Base-by-base conservation (phyloP, 2,329 filamentous ascomycete genomes). In the Colletotrichum sp. region DNA sequence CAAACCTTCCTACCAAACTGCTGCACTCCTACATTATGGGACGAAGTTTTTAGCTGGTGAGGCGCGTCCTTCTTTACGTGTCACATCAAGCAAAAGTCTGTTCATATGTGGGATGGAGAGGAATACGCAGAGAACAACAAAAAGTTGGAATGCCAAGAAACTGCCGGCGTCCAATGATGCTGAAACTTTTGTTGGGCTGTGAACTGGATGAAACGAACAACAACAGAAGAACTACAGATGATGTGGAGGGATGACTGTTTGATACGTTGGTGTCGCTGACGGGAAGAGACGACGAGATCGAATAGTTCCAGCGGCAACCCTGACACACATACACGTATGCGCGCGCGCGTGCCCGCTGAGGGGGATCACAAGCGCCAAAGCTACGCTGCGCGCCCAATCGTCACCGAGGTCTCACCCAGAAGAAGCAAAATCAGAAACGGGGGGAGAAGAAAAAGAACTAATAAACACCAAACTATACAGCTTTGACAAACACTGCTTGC, bases 401-500 rank as follows among this genome's bases (percentile, higher is more conserved):
- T 44, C 32, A 44, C 16, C 11, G 55, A 32, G 22, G n/a, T 72
- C 39, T 72, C 32, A 63, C 62, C 25, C 25, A 8, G 19, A 12
- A 44, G n/a, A 52, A 62, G 27, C 22, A 65, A 32, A 25, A 29
- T 12, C 25, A 36, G 30, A 19, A 34, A 22, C 22, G n/a, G 39
- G 27, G 13, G 66, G 27, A 16, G 55, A 44, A 25, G 25, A 12
- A 68, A 30, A 34, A 73, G 25, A 61, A 64, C 39, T 49, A 62
- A 69, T 55, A 44, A 75, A 73, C 64, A 73, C 64, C 70, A 44
- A 65, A 73, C 70, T 73, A 69, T 71, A 68, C 73, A 73, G 70
- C 64, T 73, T 73, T 69, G 64, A 73, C 70, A 76, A 76, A 73
- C 64, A 73, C 73, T 76, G 73, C 73, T 76, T 76, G 73, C 73